These are phyloP conservation scores for Porpolomopsis calyptriformis DNA, from an alignment of 768 basidiomycete species.

Conservation along the genomic window DNA sequence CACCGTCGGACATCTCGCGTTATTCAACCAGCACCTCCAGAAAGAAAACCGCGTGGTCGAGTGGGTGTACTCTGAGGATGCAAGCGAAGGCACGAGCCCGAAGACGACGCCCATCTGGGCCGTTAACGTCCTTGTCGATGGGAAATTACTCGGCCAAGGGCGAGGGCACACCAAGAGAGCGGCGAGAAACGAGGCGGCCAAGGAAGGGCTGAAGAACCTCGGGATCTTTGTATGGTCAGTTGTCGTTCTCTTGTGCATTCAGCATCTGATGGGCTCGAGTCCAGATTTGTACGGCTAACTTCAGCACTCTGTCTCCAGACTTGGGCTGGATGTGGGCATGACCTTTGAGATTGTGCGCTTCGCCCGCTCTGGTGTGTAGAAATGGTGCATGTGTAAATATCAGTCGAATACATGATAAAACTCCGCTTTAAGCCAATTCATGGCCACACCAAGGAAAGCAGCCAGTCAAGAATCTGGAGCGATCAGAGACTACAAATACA, in stretches of 20 bases:
- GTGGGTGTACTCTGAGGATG: conserved; percentile 31
- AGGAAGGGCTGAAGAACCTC: conserved; percentile 52
- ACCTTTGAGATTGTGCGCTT: conserved; percentile 4
- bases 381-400: too few species aligned
- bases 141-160: conserved; percentile 48
- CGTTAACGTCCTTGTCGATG: conserved; percentile 54
- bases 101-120: conserved; percentile 71
- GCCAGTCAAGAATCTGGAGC: conserved; percentile 12
- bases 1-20: conserved; percentile 54
- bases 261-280: background rate
- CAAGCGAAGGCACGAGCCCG: conserved; percentile 28
- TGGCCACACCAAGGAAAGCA: background rate
- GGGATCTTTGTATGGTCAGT: conserved; percentile 45
- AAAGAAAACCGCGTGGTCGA: conserved; percentile 48
- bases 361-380: conserved; percentile 57
- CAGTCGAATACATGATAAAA: too few species aligned
- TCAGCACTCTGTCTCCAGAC: conserved; percentile 49
- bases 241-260: background rate
- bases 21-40: conserved; percentile 73
- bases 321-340: conserved; percentile 34
- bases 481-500: conserved; percentile 71
- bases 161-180: conserved; percentile 68
- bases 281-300: conserved; percentile 11
- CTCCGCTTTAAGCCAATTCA: too few species aligned
- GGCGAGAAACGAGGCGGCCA: conserved; percentile 75